Conservation (phyloP, 495 filamentous ascomycete genomes). For the Penicillium salamii region DNA sequence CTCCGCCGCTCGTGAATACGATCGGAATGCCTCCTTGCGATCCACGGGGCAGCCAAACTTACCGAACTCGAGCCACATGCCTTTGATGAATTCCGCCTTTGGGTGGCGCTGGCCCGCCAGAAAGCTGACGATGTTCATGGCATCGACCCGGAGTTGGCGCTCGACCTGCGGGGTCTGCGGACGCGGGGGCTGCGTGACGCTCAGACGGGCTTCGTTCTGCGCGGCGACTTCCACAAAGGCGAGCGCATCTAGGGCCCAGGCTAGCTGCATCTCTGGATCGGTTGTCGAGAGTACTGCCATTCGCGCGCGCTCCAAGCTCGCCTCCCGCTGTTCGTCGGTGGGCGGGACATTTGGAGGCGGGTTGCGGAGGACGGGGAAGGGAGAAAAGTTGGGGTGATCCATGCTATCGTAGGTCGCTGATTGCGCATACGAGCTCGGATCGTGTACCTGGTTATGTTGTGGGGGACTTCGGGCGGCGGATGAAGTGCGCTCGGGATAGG, state of each 20-base stretch:
- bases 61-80: constrained; percentile 97
- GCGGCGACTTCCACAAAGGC: constrained; percentile 82
- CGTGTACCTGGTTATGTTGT: constrained; percentile 28
- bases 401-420: constrained; percentile 42
- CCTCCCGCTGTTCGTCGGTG: constrained; percentile 90
- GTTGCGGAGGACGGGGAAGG: constrained; percentile 80
- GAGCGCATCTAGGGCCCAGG: constrained; percentile 92
- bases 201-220: constrained; percentile 62
- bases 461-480: constrained; percentile 36
- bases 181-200: constrained; percentile 61
- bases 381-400: constrained; percentile 80
- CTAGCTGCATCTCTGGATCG: constrained; percentile 93
- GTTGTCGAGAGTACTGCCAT: constrained; percentile 84
- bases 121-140: constrained; percentile 86
- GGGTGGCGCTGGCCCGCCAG: constrained; percentile 89
- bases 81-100: constrained; percentile 89
- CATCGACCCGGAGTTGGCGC: constrained; percentile 82
- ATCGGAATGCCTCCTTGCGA: constrained; percentile 88
- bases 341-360: constrained; percentile 88
- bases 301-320: constrained; percentile 78
- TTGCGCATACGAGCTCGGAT: constrained; percentile 40
- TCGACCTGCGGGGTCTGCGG: constrained; percentile 80
- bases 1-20: constrained; percentile 81
- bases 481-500: constrained; percentile 41
- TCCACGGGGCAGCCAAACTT: constrained; percentile 87